Conservation (phyloP, 805 yeast genomes). For the Candida easanensis region DNA sequence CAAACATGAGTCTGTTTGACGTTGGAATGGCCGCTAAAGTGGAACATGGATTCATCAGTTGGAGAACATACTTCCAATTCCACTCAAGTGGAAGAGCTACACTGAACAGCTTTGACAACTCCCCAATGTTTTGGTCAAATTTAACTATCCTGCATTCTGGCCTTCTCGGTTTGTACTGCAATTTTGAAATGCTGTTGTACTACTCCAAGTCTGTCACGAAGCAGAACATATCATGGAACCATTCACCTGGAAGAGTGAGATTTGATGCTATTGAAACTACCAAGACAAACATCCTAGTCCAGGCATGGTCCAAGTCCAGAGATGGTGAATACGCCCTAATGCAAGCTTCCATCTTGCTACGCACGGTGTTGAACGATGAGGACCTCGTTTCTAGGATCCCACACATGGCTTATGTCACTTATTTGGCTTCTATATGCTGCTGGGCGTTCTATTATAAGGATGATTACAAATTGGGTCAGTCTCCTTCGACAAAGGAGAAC, state of each 20-base stretch:
- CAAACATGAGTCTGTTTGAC: constrained; percentile 6
- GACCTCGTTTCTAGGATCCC: constrained; percentile 25
- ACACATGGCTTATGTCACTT: constrained; percentile 19
- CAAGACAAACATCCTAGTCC: constrained; percentile 11
- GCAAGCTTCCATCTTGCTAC: constrained; percentile 30
- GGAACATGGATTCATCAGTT: constrained; percentile 31
- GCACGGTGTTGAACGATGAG: constrained; percentile 25
- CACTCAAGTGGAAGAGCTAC: neutral
- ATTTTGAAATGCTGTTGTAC: constrained; percentile 22
- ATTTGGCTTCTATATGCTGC: constrained; percentile 20
- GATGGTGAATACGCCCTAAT: constrained; percentile 27
- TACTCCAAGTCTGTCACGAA: constrained; percentile 12
- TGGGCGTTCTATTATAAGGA: constrained; percentile 19
- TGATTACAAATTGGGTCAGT: neutral
- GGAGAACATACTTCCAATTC: constrained; percentile 35
- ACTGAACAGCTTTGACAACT: constrained; percentile 32
- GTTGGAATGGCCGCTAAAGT: constrained; percentile 26
- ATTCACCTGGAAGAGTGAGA: constrained; percentile 11
- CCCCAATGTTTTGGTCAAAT: constrained; percentile 35
- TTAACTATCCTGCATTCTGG: constrained; percentile 28
- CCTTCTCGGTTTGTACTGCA: constrained; percentile 28
- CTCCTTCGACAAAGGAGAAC: constrained; percentile 3
- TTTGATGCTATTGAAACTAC: constrained; percentile 15
- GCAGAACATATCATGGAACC: constrained; percentile 2
- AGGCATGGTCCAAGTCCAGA: constrained; percentile 28